Evolutionary conservation across 2,329 filamentous ascomycete genomes (phyloP), one percentile per base, ranked within the genome.

Genomic region (Penicillium vulpinum): DNA sequence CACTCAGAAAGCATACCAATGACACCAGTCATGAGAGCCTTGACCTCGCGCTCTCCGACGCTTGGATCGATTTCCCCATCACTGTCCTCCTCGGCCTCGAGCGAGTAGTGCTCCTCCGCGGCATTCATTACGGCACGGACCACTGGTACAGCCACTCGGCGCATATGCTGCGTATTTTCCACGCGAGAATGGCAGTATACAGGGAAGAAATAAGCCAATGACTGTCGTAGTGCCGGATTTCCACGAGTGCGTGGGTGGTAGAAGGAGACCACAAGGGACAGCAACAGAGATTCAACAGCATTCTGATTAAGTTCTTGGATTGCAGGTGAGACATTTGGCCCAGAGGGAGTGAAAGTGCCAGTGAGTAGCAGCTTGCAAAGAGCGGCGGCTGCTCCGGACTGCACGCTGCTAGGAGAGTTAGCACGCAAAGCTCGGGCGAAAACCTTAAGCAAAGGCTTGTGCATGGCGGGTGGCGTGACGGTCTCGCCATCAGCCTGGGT

Each of bases 181-280:
- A 87, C 75, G 3, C 90, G 84, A 8, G 89, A 92, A 74, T 93
- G 96, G 73, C 91, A 94, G 78, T 95, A 97, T 0, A 97, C 92
- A 0, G 93, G 93, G 35, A 97, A 79, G 81, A 97, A 97, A 75
- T 97, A 97, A 63, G 90, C 91, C 52, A 97, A 81, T 0, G 90
- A 88, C 74, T 97, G 93, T 22, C 92, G 83, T 7, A 97, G 86
- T 9, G 87, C 87, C 63, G 93, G 88, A 70, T 97, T 97, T 28
- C 83, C 81, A 0, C 85, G 83, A 4, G 90, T 94, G 5, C 89
- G 85, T 0, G 93, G 92, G 68, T 95, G 89, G 74, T 97, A 97
- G 77, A 96, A 97, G 9, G 90, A 86, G 5, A 96, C 80, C 1
- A 95, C 86, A 4, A 97, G 85, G 1, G 88, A 89, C 75, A 90